Percentiles rank a stretch among this genome's conserved stretches.
phyloP scores from a whole-genome alignment of 2,329 filamentous ascomycete genomes.

The Rutstroemia sp. region DNA sequence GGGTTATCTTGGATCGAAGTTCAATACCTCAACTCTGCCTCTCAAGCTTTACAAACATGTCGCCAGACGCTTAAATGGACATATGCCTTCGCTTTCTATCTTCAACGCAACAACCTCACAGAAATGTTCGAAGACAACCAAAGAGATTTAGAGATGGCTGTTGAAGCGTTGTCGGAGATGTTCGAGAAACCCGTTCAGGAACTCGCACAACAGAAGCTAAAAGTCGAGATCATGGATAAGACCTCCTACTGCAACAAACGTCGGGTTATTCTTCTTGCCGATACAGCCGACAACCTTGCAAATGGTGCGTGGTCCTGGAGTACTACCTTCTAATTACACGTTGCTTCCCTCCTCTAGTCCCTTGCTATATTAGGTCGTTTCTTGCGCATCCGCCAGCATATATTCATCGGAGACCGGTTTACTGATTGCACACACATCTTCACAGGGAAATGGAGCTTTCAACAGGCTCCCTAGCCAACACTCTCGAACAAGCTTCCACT shows the following conservation, averaged over 20 bases:
- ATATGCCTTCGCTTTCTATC: constrained; percentile 96
- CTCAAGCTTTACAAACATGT: constrained; percentile 88
- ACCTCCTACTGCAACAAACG: constrained; percentile 94
- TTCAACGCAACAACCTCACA: constrained; percentile 90
- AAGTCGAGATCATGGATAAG: constrained; percentile 98
- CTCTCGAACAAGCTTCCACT: too few species aligned
- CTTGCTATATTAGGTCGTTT: not conserved
- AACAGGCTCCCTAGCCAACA: not conserved
- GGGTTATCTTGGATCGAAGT: constrained; percentile 99
- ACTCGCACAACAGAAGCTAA: constrained; percentile 77
- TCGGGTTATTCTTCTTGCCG: constrained; percentile 79
- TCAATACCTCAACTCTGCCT: constrained; percentile 89
- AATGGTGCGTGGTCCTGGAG: constrained; percentile 54
- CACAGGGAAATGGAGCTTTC: not conserved
- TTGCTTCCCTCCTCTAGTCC: not conserved
- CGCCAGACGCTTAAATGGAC: constrained; percentile 99
- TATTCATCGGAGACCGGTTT: not conserved
- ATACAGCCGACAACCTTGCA: constrained; percentile 87
- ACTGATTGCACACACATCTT: not conserved
- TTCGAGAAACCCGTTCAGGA: constrained; percentile 95
- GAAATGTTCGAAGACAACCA: constrained; percentile 99
- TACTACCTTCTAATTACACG: constrained; percentile 2
- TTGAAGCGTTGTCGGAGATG: constrained; percentile 96
- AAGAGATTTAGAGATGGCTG: constrained; percentile 93
- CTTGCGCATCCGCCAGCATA: not conserved